A percentile compares a stretch with the other conserved stretches of the same genome.
phyloP scores from a whole-genome alignment of 1,284 basidiomycete species.

The Pseudozyma flocculosa region DNA sequence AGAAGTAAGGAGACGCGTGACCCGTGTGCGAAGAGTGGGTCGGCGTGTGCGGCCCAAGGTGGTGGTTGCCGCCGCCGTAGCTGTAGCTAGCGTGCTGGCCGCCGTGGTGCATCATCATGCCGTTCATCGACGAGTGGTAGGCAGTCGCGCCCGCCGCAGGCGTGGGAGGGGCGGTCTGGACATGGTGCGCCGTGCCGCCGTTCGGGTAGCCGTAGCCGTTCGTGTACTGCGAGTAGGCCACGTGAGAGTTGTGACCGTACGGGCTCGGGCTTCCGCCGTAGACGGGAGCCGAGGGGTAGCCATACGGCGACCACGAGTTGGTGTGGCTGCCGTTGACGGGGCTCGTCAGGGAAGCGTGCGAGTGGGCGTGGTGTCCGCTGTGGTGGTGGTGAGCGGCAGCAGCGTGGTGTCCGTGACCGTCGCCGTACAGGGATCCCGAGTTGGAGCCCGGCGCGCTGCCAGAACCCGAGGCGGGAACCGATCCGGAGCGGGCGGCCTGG shows the following conservation, averaged over 20 bases:
- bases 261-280: constrained; percentile 35
- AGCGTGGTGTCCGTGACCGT: constrained; percentile 25
- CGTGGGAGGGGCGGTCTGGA: constrained; percentile 31
- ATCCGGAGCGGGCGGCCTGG: constrained; percentile 31
- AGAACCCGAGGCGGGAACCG: constrained; percentile 28
- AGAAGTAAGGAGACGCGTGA: constrained; percentile 34
- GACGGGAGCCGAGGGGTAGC: constrained; percentile 35
- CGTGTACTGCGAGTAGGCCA: constrained; percentile 37
- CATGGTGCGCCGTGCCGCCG: constrained; percentile 21
- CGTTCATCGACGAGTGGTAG: constrained; percentile 30
- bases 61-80: constrained; percentile 26
- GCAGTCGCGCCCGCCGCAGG: constrained; percentile 26
- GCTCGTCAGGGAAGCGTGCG: constrained; percentile 27
- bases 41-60: constrained; percentile 35
- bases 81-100: constrained; percentile 31
- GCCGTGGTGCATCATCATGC: constrained; percentile 42
- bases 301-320: constrained; percentile 35
- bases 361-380: constrained; percentile 24
- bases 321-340: constrained; percentile 36
- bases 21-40: constrained; percentile 24
- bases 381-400: constrained; percentile 24
- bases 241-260: constrained; percentile 25
- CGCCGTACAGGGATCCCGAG: constrained; percentile 36
- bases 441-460: constrained; percentile 35
- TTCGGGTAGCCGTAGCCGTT: constrained; percentile 32